Base-by-base conservation (phyloP, 306 rosid species). In the Styphnolobium japonicum region DNA sequence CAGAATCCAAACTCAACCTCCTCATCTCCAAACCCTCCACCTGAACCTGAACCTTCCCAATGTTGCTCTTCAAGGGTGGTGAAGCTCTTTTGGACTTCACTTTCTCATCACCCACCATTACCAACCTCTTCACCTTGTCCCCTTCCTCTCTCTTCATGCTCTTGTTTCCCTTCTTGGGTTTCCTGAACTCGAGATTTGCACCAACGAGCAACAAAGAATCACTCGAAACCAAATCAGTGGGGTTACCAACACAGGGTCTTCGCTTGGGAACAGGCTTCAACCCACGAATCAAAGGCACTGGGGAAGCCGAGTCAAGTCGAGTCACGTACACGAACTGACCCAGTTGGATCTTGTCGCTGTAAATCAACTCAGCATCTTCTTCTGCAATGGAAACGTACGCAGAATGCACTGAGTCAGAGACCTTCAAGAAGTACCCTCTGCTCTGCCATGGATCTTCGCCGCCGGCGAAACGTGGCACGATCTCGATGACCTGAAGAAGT, bases 301-400 rank as follows among this genome's bases (percentile, higher is more conserved):
- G 81, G 1, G 89, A 87, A 11, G 78, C 51, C 0, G 74, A 37
- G 70, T 88, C 92, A 5, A 92, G 86, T 33, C 88, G 87, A 12
- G 93, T 75, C 6, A 86, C 90, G 55, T 90, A 89, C 11, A 92
- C 90, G 81, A 90, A 87, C 83, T 92, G 95, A 34, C 97, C 97
- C 56, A 90, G 84, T 18, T 82, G 93, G 70, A 92, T 67, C 82
- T 86, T 86, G 8, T 86, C 90, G 61, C 81, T 45, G 75, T 80
- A 82, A 29, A 92, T 81, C 84, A 92, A 71, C 11, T 87, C 95
- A 51, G 89, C 53, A 48, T 87, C 95, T 19, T 63, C 62, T 49
- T 87, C 87, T 18, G 93, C 65, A 18, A 92, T 66, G 5, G 92
- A 70, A 21, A 80, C 97, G 71, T 84, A 92, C 9, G 97, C 92